These are phyloP conservation scores for Sarocladium kiliense DNA, from an alignment of 2,329 filamentous ascomycete species.

Conservation along the genomic window DNA sequence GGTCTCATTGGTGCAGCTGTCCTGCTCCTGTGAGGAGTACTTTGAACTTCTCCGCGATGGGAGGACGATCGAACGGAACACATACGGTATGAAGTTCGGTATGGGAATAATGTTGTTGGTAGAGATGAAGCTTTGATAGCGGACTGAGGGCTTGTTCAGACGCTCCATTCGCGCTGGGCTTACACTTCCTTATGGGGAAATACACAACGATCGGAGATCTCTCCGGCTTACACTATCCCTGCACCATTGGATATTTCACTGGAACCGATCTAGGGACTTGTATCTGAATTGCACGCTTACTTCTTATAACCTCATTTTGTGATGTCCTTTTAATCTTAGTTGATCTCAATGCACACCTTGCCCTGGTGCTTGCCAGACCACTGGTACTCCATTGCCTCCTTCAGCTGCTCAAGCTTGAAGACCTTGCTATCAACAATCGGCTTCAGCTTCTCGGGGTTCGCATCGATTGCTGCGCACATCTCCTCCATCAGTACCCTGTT, in stretches of 20 bases:
- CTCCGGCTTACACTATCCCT: background rate
- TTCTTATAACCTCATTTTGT: background rate
- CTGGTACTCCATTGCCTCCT: constrained; percentile 38
- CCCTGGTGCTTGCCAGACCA: constrained; percentile 32
- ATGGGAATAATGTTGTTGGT: too few species aligned
- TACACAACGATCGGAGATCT: too few species aligned
- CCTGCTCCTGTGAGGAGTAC: background rate
- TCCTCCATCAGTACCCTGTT: constrained; percentile 44
- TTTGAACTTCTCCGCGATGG: too few species aligned
- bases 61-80: too few species aligned
- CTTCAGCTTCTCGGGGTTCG: constrained; percentile 33
- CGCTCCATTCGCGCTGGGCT: too few species aligned
- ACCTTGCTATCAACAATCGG: constrained; percentile 41
- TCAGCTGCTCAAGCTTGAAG: constrained; percentile 39
- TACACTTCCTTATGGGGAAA: too few species aligned
- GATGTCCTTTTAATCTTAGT: too few species aligned
- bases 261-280: too few species aligned
- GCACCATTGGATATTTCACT: background rate
- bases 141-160: too few species aligned
- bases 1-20: background rate
- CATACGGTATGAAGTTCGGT: too few species aligned
- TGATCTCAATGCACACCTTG: constrained; percentile 31
- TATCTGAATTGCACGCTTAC: background rate
- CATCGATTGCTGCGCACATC: constrained; percentile 45
- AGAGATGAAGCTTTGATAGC: too few species aligned